phyloP scores from a whole-genome alignment of 1,284 basidiomycete species.

The Microbotryomycetes sp. region DNA sequence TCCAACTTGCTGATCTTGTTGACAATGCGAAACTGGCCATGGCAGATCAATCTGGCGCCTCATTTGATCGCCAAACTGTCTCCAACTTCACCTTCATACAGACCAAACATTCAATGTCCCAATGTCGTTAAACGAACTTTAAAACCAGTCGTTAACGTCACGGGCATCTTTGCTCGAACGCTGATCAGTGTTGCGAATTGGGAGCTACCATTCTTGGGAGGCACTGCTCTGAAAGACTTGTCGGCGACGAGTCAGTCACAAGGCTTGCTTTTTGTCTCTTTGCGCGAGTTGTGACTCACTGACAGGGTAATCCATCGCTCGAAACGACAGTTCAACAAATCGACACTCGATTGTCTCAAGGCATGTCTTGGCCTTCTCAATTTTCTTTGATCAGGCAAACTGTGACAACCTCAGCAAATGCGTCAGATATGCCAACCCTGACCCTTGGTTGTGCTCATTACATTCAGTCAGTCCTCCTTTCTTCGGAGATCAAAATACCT shows the following conservation, averaged over 20 bases:
- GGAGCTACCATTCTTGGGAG: conserved; percentile 6
- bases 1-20: too few species aligned
- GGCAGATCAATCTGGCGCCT: conserved; percentile 15
- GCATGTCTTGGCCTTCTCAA: conserved; percentile 7
- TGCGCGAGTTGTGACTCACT: not conserved
- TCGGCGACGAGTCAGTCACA: conserved; percentile 37
- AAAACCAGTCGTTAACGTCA: not conserved
- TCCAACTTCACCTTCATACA: not conserved
- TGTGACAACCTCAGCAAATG: not conserved
- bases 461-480: conserved; percentile 50
- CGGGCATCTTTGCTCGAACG: not conserved
- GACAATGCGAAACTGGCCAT: too few species aligned
- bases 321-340: conserved; percentile 15
- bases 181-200: not conserved
- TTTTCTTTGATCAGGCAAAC: not conserved
- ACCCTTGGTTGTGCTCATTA: conserved; percentile 38
- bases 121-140: not conserved
- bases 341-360: conserved; percentile 18
- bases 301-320: not conserved
- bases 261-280: not conserved
- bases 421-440: conserved; percentile 3
- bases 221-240: conserved; percentile 32
- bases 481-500: conserved; percentile 14
- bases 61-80: not conserved
- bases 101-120: not conserved